phyloP scores from a whole-genome alignment of 192 early-diverging fungal species.

The Gonapodya prolifera region DNA sequence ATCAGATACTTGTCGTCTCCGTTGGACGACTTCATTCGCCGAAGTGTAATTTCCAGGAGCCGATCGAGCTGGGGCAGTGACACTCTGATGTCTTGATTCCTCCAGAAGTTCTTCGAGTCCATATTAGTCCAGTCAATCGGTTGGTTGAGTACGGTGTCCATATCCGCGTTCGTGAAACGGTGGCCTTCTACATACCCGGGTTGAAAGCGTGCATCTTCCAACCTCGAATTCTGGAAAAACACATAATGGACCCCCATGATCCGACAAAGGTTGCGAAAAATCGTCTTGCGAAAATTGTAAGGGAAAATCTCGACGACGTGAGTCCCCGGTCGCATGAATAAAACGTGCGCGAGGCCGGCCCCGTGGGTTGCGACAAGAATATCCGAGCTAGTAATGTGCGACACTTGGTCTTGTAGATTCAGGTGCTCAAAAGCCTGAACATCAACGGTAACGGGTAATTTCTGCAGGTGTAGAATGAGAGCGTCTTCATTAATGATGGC shows the following conservation, averaged over 20 bases:
- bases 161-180: conserved; percentile 11
- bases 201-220: conserved; percentile 10
- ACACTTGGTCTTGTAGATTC: conserved; percentile 13
- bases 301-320: conserved; percentile 22
- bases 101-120: conserved; percentile 27
- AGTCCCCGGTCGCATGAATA: conserved; percentile 15
- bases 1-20: conserved; percentile 15
- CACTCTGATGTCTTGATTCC: conserved; percentile 22
- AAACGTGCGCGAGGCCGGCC: conserved; percentile 18
- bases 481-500: conserved; percentile 20
- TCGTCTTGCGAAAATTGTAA: conserved; percentile 17
- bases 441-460: conserved; percentile 10
- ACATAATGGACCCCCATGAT: conserved; percentile 15
- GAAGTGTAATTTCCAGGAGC: conserved; percentile 4
- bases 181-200: conserved; percentile 9
- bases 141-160: conserved; percentile 9
- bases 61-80: conserved; percentile 9
- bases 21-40: not conserved
- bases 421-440: conserved; percentile 14
- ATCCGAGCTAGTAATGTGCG: conserved; percentile 13
- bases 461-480: conserved; percentile 8
- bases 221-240: conserved; percentile 16
- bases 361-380: conserved; percentile 23
- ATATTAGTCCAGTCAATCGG: conserved; percentile 27
- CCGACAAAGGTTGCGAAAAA: conserved; percentile 17